Percentiles rank a stretch among this genome's conserved stretches.
Conservation (phyloP, 2,329 filamentous ascomycete species). For the Aspergillus luchuensis region DNA sequence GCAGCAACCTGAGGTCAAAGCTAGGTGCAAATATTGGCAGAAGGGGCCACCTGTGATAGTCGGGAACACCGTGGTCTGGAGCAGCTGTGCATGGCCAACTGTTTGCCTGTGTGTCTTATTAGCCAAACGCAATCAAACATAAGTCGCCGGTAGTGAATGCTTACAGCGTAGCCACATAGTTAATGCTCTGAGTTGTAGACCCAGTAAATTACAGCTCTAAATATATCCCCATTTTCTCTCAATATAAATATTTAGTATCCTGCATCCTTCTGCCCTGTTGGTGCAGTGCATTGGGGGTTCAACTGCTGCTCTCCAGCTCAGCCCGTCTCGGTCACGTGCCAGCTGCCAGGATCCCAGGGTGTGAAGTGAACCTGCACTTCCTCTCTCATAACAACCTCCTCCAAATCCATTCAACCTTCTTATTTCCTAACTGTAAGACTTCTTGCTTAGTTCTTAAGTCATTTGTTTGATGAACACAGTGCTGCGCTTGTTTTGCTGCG, state of each 20-base stretch:
- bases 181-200: too few relatives aligned
- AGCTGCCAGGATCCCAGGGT: background rate
- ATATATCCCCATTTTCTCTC: too few relatives aligned
- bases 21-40: background rate
- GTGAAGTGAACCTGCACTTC: background rate
- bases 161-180: too few relatives aligned
- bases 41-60: background rate
- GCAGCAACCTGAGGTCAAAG: background rate
- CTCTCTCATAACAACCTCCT: background rate
- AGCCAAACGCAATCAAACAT: background rate
- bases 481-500: background rate
- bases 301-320: background rate
- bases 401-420: background rate
- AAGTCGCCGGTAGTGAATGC: background rate
- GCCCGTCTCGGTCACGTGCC: constrained; percentile 2
- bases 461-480: background rate
- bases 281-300: background rate
- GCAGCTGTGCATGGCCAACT: background rate
- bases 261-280: too few relatives aligned
- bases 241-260: too few relatives aligned
- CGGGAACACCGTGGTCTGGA: background rate
- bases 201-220: too few relatives aligned
- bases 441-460: background rate
- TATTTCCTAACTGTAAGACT: background rate
- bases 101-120: background rate